phyloP scores from a whole-genome alignment of 139 green algal species.

The Volvox africanus region DNA sequence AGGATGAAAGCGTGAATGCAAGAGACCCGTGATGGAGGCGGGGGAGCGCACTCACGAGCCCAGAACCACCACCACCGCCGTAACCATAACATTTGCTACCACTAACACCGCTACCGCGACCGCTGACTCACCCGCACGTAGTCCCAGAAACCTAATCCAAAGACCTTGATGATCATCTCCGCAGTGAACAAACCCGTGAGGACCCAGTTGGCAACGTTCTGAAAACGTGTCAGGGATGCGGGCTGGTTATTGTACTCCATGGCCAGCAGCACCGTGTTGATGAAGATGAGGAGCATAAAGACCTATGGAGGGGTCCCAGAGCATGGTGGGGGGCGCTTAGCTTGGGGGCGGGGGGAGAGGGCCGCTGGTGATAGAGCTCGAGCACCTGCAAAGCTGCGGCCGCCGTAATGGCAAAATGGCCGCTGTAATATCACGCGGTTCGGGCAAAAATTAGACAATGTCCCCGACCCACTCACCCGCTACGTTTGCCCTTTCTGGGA shows the following conservation, averaged over 20 bases:
- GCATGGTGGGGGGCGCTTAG: not conserved
- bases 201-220: conserved; percentile 55
- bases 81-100: too few species aligned
- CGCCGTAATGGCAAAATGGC: too few species aligned
- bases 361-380: too few species aligned
- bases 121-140: conserved; percentile 27
- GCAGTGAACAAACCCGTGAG: conserved; percentile 81
- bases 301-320: conserved; percentile 25
- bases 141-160: conserved; percentile 56
- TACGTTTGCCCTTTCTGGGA: too few species aligned
- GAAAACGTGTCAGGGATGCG: conserved; percentile 33
- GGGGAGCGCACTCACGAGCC: too few species aligned
- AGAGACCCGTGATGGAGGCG: too few species aligned
- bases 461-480: not conserved
- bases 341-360: not conserved
- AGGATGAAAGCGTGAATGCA: too few species aligned
- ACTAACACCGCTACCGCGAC: too few species aligned
- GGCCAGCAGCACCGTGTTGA: conserved; percentile 78
- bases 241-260: conserved; percentile 74
- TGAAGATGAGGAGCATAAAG: conserved; percentile 78
- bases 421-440: too few species aligned
- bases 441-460: not conserved
- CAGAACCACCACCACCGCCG: too few species aligned
- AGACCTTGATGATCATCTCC: conserved; percentile 80
- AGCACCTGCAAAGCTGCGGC: too few species aligned